Conservation (phyloP, 2,329 filamentous ascomycete species). For the Botrytis pseudocinerea region DNA sequence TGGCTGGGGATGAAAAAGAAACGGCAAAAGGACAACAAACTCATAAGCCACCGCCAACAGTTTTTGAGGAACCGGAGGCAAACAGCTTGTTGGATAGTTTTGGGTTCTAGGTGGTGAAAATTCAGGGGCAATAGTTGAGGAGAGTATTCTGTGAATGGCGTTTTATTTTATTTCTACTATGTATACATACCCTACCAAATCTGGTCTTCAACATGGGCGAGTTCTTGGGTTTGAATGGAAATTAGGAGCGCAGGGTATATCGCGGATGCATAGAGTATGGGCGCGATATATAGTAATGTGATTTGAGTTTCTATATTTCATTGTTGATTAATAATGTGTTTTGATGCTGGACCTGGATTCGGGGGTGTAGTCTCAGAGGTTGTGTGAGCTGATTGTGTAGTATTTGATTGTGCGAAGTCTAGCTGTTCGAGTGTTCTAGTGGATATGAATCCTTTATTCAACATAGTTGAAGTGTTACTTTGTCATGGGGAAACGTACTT, state of each 20-base stretch:
- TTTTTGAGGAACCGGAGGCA: constrained; percentile 90
- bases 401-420: neutral
- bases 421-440: neutral
- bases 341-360: neutral
- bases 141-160: neutral
- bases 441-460: neutral
- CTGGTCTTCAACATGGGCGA: neutral
- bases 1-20: constrained; percentile 42
- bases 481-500: neutral
- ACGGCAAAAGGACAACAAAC: constrained; percentile 27
- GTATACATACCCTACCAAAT: constrained; percentile 2
- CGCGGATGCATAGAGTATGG: constrained; percentile 12
- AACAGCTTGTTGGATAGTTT: constrained; percentile 89
- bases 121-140: neutral
- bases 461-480: neutral
- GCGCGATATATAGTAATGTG: neutral
- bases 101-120: constrained; percentile 63
- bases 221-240: constrained; percentile 8
- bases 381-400: neutral
- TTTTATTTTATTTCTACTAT: neutral
- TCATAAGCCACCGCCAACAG: constrained; percentile 64
- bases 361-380: neutral
- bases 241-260: neutral
- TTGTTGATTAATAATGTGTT: neutral
- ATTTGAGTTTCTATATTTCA: neutral